Percentiles rank a stretch among this genome's conserved stretches.
phyloP scores from a whole-genome alignment of 2,329 filamentous ascomycete genomes.

The Colletotrichum karsti region DNA sequence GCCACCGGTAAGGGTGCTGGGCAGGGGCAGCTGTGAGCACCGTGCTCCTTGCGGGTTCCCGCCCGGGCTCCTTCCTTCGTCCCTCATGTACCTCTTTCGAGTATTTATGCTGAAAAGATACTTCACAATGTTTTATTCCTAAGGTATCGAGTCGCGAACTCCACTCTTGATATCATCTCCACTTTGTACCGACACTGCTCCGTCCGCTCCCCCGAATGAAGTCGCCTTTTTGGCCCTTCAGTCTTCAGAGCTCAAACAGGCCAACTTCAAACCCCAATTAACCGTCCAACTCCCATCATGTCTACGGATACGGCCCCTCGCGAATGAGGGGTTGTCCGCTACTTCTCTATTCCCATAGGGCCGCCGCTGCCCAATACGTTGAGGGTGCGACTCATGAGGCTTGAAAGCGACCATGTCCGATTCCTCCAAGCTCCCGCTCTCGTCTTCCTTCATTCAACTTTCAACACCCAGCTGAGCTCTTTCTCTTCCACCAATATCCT shows the following conservation, averaged over 20 bases:
- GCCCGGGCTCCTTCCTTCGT: background rate
- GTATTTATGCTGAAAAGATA: too few species aligned
- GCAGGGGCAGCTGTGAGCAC: constrained; percentile 1
- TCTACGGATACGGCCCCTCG: constrained; percentile 4
- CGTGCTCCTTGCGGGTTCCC: background rate
- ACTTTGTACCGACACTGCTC: constrained; percentile 6
- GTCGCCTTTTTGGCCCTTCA: background rate
- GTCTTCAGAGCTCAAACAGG: constrained; percentile 11
- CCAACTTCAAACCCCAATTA: constrained; percentile 4
- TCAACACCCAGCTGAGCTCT: background rate
- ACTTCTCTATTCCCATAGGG: constrained; percentile 19
- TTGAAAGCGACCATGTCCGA: constrained; percentile 36
- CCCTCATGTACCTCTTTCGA: background rate
- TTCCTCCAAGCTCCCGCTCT: background rate
- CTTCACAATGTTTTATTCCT: too few species aligned
- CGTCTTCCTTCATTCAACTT: background rate
- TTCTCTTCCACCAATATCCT: background rate
- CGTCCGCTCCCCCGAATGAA: constrained; percentile 12
- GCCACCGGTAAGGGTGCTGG: too few species aligned
- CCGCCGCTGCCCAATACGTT: constrained; percentile 37
- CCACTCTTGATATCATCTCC: background rate
- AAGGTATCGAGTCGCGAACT: background rate
- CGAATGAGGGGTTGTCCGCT: constrained; percentile 11
- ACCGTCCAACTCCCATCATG: background rate
- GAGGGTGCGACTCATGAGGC: constrained; percentile 30